Conservation (phyloP, 1,139 yeast genomes). For the Yarrowia galli region DNA sequence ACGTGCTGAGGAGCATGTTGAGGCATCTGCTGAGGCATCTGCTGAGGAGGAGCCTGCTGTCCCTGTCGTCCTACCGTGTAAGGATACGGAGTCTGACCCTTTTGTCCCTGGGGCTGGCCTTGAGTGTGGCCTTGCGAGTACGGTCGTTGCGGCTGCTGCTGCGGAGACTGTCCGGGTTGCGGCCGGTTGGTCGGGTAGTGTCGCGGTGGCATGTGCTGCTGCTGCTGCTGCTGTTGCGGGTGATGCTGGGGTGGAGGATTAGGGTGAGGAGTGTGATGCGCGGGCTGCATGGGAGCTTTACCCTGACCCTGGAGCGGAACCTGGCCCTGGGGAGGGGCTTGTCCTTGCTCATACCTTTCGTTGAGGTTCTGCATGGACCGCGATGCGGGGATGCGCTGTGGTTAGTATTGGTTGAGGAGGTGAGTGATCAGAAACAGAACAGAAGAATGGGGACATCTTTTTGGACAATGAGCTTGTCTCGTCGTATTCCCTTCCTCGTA, state of each 20-base stretch:
- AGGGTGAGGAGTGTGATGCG: conserved; percentile 9
- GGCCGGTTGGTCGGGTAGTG: conserved; percentile 33
- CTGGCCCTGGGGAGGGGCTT: conserved; percentile 4
- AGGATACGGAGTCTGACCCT: conserved; percentile 23
- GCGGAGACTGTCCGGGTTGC: conserved; percentile 26
- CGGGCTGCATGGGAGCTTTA: conserved; percentile 17
- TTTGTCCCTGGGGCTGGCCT: conserved; percentile 22
- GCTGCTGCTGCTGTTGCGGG: conserved; percentile 42
- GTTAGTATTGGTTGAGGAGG: conserved; percentile 2
- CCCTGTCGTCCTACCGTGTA: conserved; percentile 11
- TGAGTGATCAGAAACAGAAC: no score
- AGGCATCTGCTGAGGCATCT: conserved; percentile 1
- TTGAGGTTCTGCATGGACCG: conserved; percentile 29
- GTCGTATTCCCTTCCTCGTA: no score
- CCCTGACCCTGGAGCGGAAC: conserved; percentile 21
- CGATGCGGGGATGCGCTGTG: conserved; percentile 32
- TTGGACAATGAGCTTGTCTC: no score
- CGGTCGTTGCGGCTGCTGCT: conserved; percentile 15
- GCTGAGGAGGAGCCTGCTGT: conserved; percentile 11
- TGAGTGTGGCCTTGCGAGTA: not conserved
- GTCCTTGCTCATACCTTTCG: conserved; percentile 20
- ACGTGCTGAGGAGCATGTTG: conserved; percentile 3
- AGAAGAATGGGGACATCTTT: not conserved
- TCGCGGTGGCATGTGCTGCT: conserved; percentile 40
- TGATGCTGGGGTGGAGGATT: conserved; percentile 41